phyloP scores from a whole-genome alignment of 257 asterid species.

The Fraxinus pennsylvanica region DNA sequence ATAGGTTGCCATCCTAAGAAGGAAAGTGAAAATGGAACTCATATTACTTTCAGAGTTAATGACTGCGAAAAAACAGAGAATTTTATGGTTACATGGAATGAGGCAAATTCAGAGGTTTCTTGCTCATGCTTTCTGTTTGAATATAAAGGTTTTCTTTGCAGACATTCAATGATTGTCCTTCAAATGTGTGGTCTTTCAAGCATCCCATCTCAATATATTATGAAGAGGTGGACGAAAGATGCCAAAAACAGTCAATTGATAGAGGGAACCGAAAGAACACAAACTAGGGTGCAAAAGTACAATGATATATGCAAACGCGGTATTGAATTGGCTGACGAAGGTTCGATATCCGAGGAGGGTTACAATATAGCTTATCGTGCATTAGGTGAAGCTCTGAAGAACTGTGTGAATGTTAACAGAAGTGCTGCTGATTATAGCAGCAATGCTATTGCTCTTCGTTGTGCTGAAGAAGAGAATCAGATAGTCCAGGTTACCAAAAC shows the following conservation, averaged over 20 bases:
- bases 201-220: conserved; percentile 76
- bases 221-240: conserved; percentile 97
- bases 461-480: conserved; percentile 64
- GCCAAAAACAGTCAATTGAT: conserved; percentile 58
- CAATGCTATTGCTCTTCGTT: conserved; percentile 53
- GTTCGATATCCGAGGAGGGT: conserved; percentile 72
- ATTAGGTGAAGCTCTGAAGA: conserved; percentile 77
- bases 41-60: conserved; percentile 60
- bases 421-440: conserved; percentile 54
- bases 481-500: conserved; percentile 46
- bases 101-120: conserved; percentile 67
- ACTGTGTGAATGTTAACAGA: conserved; percentile 75
- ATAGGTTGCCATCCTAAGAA: conserved; percentile 96
- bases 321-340: conserved; percentile 87
- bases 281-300: conserved; percentile 81
- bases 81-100: conserved; percentile 78
- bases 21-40: conserved; percentile 61
- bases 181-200: conserved; percentile 92
- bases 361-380: conserved; percentile 73
- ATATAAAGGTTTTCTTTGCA: conserved; percentile 85
- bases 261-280: conserved; percentile 65
- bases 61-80: conserved; percentile 87
- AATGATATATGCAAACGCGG: conserved; percentile 88
- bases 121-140: conserved; percentile 96
- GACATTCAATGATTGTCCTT: conserved; percentile 93